Percentiles rank a stretch among this genome's conserved stretches.
Evolutionary conservation across 73 alveolate genomes (phyloP).

Genomic region (Paramecium caudatum): DNA sequence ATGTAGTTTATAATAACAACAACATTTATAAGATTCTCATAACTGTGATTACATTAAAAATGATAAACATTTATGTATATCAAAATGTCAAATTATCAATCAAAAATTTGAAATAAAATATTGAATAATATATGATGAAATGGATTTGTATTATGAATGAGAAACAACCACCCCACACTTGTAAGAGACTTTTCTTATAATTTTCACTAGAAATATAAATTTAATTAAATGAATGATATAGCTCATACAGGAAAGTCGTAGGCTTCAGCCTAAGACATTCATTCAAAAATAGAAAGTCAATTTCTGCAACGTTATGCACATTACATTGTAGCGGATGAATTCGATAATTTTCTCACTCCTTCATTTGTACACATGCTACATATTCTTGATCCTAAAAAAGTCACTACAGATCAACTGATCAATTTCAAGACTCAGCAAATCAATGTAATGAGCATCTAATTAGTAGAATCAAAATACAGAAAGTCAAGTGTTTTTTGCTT

Average conservation of each 20-base stretch:
- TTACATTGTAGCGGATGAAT: conserved; percentile 40
- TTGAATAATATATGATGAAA: no score
- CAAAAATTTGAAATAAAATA: no score
- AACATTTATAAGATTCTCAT: no score
- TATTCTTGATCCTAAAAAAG: conserved; percentile 36
- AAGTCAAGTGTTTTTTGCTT: conserved; percentile 67
- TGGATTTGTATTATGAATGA: no score
- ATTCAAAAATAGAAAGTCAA: conserved; percentile 61
- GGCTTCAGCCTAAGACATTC: conserved; percentile 67
- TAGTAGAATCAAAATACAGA: conserved; percentile 47
- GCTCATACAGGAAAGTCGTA: conserved; percentile 67
- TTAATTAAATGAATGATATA: conserved; percentile 40
- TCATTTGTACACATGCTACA: conserved; percentile 49
- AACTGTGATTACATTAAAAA: no score
- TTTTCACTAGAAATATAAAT: no score
- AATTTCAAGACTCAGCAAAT: conserved; percentile 46
- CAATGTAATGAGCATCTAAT: neutral
- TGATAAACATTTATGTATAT: no score
- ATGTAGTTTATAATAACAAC: no score
- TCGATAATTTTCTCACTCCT: conserved; percentile 36
- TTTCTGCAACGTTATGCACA: conserved; percentile 44
- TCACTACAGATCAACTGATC: neutral
- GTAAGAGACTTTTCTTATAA: no score
- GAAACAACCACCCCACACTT: no score
- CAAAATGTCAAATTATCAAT: no score